phyloP scores from a whole-genome alignment of 2,329 filamentous ascomycete species.

The Aspergillus piperis region DNA sequence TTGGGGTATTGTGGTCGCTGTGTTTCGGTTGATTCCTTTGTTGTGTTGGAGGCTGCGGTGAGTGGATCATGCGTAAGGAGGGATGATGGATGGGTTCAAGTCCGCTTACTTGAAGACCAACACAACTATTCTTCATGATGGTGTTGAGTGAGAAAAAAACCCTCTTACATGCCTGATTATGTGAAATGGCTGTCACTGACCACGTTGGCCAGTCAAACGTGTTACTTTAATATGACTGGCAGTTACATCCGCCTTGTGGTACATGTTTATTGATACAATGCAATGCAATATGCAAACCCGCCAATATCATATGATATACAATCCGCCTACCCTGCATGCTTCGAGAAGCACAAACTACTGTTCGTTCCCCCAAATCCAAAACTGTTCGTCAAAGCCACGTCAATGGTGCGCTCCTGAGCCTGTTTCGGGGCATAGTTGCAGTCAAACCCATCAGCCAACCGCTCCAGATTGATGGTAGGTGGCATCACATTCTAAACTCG shows the following conservation, averaged over 20 bases:
- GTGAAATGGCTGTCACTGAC: not conserved
- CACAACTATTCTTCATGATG: not conserved
- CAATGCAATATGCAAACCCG: not conserved
- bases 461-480: slow-evolving; percentile 79
- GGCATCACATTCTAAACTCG: slow-evolving; percentile 69
- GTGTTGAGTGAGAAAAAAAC: not conserved
- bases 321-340: slow-evolving; percentile 13
- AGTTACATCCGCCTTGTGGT: not conserved
- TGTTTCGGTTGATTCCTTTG: not conserved
- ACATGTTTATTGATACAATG: slow-evolving; percentile 10
- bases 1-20: not conserved
- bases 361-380: slow-evolving; percentile 99
- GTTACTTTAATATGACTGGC: not conserved
- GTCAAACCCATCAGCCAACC: slow-evolving; percentile 64
- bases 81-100: not conserved
- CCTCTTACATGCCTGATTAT: not conserved
- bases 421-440: slow-evolving; percentile 82
- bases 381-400: slow-evolving; percentile 85
- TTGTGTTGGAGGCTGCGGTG: not conserved
- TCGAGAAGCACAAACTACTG: slow-evolving; percentile 75
- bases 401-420: slow-evolving; percentile 69
- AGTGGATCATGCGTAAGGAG: not conserved
- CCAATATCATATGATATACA: not conserved
- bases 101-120: not conserved
- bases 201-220: not conserved